A percentile compares a stretch with the other conserved stretches of the same genome.
Conservation (phyloP, 495 filamentous ascomycete species). For the Lophium mytilinum region DNA sequence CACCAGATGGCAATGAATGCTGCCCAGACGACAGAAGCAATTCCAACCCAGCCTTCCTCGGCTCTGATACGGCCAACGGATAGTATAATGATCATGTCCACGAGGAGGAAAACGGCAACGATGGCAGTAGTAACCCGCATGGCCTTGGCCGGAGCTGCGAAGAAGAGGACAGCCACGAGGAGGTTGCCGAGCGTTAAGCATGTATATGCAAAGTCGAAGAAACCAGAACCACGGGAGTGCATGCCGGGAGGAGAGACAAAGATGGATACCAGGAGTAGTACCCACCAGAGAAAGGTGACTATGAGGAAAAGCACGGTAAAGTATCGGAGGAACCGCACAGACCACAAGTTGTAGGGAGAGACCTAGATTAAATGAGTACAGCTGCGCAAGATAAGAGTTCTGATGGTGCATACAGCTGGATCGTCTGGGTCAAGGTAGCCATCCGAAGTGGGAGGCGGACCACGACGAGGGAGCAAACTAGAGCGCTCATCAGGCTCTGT, state of each 20-base stretch:
- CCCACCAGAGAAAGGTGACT: conserved; percentile 84
- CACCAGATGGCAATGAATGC: conserved; percentile 55
- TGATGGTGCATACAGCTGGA: conserved; percentile 59
- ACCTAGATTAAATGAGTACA: conserved; percentile 45
- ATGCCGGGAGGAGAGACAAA: conserved; percentile 85
- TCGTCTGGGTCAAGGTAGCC: conserved; percentile 85
- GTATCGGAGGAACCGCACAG: conserved; percentile 67
- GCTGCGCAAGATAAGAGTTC: neutral
- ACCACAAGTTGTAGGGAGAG: conserved; percentile 92
- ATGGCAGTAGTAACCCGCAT: conserved; percentile 61
- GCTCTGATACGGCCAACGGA: conserved; percentile 60
- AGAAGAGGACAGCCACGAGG: conserved; percentile 74
- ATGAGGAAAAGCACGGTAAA: conserved; percentile 63
- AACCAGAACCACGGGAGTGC: conserved; percentile 79
- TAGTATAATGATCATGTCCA: conserved; percentile 71
- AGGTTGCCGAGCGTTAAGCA: conserved; percentile 51
- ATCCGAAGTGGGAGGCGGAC: conserved; percentile 40
- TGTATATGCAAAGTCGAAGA: conserved; percentile 64
- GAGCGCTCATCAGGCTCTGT: conserved; percentile 62
- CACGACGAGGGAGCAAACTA: conserved; percentile 49
- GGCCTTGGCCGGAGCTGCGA: conserved; percentile 68
- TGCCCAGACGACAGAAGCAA: conserved; percentile 74
- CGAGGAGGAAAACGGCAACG: conserved; percentile 61
- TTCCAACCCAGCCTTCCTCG: conserved; percentile 87
- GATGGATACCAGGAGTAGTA: conserved; percentile 69